Conservation (phyloP, 1,139 yeast species). For the Debaryomyces sp. region DNA sequence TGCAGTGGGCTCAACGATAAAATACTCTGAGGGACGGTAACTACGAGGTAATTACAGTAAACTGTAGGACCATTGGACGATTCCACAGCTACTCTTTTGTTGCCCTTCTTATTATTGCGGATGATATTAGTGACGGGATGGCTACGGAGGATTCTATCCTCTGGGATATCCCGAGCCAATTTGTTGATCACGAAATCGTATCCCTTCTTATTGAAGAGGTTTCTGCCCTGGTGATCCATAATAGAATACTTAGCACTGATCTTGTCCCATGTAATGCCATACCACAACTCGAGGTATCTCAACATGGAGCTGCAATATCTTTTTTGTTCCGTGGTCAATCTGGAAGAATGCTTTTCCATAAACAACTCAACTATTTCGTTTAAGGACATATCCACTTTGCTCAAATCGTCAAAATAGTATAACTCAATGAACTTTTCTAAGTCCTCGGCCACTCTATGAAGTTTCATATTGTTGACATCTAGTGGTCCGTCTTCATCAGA, state of each 20-base stretch:
- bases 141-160: slow-evolving; percentile 39
- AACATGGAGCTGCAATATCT: slow-evolving; percentile 51
- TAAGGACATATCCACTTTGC: slow-evolving; percentile 52
- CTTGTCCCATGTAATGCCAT: slow-evolving; percentile 67
- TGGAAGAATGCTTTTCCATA: slow-evolving; percentile 43
- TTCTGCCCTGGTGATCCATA: slow-evolving; percentile 74
- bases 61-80: slow-evolving; percentile 22
- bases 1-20: slow-evolving; percentile 43
- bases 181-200: slow-evolving; percentile 54
- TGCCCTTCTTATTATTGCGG: slow-evolving; percentile 17
- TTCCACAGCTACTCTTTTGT: slow-evolving; percentile 21
- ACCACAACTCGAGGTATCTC: slow-evolving; percentile 73
- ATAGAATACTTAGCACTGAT: slow-evolving; percentile 69
- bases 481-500: slow-evolving; percentile 45
- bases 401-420: slow-evolving; percentile 48
- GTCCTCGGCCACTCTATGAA: slow-evolving; percentile 52
- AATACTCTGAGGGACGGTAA: slow-evolving; percentile 77
- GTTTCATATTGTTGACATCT: slow-evolving; percentile 29
- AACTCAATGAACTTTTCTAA: slow-evolving; percentile 63
- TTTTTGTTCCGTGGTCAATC: slow-evolving; percentile 56
- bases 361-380: slow-evolving; percentile 50
- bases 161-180: slow-evolving; percentile 43
- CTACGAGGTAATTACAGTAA: slow-evolving; percentile 56
- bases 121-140: slow-evolving; percentile 51
- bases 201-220: slow-evolving; percentile 65